phyloP scores from a whole-genome alignment of 2,329 filamentous ascomycete genomes.

The Lachnellula subtilissima region DNA sequence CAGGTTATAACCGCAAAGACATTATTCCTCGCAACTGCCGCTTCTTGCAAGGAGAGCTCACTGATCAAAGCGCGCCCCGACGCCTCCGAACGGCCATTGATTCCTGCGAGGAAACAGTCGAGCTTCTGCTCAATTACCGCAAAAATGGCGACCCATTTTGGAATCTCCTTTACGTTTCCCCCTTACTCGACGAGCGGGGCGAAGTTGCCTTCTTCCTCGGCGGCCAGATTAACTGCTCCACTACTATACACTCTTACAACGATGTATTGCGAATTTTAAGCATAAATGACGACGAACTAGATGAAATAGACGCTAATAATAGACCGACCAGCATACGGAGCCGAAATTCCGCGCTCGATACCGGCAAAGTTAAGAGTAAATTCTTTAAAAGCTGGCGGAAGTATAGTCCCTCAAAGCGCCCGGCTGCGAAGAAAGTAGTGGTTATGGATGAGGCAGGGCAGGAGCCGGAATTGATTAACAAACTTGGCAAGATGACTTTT shows the following conservation, averaged over 20 bases:
- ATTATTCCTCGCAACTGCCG: conserved; percentile 46
- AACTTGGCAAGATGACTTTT: conserved; percentile 34
- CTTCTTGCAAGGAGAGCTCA: conserved; percentile 45
- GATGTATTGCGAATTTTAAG: conserved; percentile 49
- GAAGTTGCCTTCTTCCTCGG: conserved; percentile 49
- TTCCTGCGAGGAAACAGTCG: conserved; percentile 41
- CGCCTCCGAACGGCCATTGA: conserved; percentile 41
- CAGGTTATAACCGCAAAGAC: conserved; percentile 44
- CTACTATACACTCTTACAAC: conserved; percentile 44
- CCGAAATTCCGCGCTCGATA: background rate
- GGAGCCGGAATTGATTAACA: conserved; percentile 36
- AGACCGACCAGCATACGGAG: conserved; percentile 19
- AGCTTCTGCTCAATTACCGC: conserved; percentile 48
- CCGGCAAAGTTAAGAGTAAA: conserved; percentile 11
- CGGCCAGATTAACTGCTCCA: conserved; percentile 54
- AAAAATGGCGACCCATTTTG: conserved; percentile 50
- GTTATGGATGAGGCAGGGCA: conserved; percentile 34
- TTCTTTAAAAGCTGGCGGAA: conserved; percentile 28
- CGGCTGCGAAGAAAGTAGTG: background rate
- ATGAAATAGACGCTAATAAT: conserved; percentile 17
- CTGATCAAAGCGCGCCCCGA: conserved; percentile 38
- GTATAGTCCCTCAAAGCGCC: conserved; percentile 11
- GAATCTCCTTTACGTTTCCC: conserved; percentile 52
- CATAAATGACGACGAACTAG: conserved; percentile 31
- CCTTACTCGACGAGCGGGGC: conserved; percentile 45